These are phyloP conservation scores for Penicillium nucicola DNA, from an alignment of 495 filamentous ascomycete genomes.

Conservation along the genomic window DNA sequence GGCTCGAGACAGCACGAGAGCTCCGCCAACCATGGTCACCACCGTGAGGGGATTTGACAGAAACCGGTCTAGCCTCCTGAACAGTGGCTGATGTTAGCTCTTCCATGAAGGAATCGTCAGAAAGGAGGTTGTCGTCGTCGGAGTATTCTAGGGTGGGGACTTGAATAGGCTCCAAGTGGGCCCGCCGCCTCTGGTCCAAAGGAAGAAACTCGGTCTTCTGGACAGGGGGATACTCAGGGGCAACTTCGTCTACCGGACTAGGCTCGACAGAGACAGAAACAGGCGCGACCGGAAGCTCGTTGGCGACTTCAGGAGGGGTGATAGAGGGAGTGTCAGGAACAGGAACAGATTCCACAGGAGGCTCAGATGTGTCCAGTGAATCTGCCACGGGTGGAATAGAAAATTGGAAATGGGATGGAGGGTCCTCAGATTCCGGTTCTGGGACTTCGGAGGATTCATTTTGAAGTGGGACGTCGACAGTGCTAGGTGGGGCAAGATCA, in stretches of 20 bases:
- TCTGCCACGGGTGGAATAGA: conserved; percentile 10
- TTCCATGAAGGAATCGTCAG: conserved; percentile 86
- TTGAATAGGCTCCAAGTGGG: conserved; percentile 54
- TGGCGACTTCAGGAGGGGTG: conserved; percentile 14
- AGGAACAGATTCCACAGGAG: conserved; percentile 10
- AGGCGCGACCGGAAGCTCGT: conserved; percentile 17
- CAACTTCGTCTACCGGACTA: conserved; percentile 12
- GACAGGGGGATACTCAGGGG: conserved; percentile 18
- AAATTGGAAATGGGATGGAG: conserved; percentile 4
- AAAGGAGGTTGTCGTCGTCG: conserved; percentile 62
- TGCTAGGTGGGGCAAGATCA: conserved; percentile 33
- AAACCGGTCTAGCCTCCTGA: conserved; percentile 79
- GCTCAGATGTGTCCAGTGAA: conserved; percentile 10
- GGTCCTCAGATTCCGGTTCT: conserved; percentile 23
- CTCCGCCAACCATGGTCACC: conserved; percentile 35
- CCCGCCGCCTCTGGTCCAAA: conserved; percentile 46
- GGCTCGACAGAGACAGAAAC: conserved; percentile 15
- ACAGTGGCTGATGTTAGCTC: conserved; percentile 80
- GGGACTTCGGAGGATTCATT: conserved; percentile 24
- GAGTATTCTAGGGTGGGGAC: conserved; percentile 53
- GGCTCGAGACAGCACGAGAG: conserved; percentile 53
- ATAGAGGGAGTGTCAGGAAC: conserved; percentile 20
- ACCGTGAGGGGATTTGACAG: conserved; percentile 69
- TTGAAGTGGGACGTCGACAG: conserved; percentile 32
- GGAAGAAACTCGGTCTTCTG: conserved; percentile 14